phyloP scores from a whole-genome alignment of 2,329 filamentous ascomycete species.

The Hypoxylon sp. region DNA sequence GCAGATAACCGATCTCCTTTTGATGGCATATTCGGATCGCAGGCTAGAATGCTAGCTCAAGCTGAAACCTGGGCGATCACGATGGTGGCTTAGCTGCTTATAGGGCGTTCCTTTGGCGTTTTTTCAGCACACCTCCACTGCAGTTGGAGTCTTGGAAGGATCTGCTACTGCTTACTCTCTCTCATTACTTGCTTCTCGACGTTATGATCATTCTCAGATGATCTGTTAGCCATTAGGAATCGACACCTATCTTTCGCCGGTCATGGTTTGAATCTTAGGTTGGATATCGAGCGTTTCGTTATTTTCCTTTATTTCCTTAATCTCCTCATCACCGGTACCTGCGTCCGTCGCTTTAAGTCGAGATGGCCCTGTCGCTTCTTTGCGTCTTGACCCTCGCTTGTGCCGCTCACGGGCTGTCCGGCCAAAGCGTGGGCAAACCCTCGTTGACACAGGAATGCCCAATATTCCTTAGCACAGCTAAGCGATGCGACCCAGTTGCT shows the following conservation, averaged over 20 bases:
- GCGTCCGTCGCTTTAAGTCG: neutral
- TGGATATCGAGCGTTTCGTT: conserved; percentile 4
- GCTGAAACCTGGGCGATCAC: conserved; percentile 4
- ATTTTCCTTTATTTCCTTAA: neutral
- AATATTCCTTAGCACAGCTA: conserved; percentile 33
- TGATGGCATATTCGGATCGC: neutral
- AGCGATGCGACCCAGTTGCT: conserved; percentile 38
- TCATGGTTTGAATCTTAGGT: conserved; percentile 22
- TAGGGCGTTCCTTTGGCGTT: neutral
- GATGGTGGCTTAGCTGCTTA: conserved; percentile 5
- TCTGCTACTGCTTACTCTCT: conserved; percentile 4
- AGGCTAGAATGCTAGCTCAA: neutral
- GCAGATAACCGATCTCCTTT: neutral
- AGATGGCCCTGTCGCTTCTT: conserved; percentile 22
- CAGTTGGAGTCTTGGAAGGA: neutral
- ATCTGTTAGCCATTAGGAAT: conserved; percentile 6
- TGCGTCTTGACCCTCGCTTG: conserved; percentile 7
- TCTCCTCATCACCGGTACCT: neutral
- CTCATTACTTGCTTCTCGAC: neutral
- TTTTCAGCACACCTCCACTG: neutral
- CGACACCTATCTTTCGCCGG: conserved; percentile 1
- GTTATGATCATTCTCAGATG: neutral
- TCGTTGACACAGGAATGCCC: conserved; percentile 32
- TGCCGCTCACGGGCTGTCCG: conserved; percentile 9
- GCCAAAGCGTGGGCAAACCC: conserved; percentile 2